Conservation (phyloP, 331 rosid species). For the Malus hybrid region DNA sequence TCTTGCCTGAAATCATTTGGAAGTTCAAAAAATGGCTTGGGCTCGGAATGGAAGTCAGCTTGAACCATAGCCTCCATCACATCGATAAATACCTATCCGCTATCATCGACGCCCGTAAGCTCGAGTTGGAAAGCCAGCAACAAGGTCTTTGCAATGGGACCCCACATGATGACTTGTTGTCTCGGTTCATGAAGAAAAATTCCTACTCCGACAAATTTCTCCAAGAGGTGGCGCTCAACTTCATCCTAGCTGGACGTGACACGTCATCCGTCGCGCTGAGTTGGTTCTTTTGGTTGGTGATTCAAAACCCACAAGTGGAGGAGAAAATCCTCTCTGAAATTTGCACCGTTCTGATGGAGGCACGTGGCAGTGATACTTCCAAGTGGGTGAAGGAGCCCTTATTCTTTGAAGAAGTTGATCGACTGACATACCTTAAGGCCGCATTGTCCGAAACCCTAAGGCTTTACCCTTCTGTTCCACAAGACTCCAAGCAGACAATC, state of each 20-base stretch:
- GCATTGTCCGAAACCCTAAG: slow-evolving; percentile 70
- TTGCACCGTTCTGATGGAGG: slow-evolving; percentile 48
- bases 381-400: slow-evolving; percentile 60
- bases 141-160: not conserved
- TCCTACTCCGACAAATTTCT: slow-evolving; percentile 58
- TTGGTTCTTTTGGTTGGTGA: slow-evolving; percentile 79
- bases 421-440: slow-evolving; percentile 55
- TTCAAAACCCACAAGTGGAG: slow-evolving; percentile 35
- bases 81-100: slow-evolving; percentile 36
- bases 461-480: slow-evolving; percentile 75
- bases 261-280: slow-evolving; percentile 75
- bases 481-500: slow-evolving; percentile 63
- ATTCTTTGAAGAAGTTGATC: slow-evolving; percentile 69
- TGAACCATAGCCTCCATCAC: slow-evolving; percentile 38
- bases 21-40: slow-evolving; percentile 59
- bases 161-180: slow-evolving; percentile 59
- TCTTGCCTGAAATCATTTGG: slow-evolving; percentile 53
- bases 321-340: slow-evolving; percentile 53
- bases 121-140: slow-evolving; percentile 29
- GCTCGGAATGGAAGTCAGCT: slow-evolving; percentile 56
- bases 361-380: slow-evolving; percentile 44
- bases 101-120: slow-evolving; percentile 54
- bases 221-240: slow-evolving; percentile 71
- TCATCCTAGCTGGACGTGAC: slow-evolving; percentile 90
- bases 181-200: slow-evolving; percentile 73